Conservation (phyloP, 1,284 basidiomycete species). For the Somion occarium region DNA sequence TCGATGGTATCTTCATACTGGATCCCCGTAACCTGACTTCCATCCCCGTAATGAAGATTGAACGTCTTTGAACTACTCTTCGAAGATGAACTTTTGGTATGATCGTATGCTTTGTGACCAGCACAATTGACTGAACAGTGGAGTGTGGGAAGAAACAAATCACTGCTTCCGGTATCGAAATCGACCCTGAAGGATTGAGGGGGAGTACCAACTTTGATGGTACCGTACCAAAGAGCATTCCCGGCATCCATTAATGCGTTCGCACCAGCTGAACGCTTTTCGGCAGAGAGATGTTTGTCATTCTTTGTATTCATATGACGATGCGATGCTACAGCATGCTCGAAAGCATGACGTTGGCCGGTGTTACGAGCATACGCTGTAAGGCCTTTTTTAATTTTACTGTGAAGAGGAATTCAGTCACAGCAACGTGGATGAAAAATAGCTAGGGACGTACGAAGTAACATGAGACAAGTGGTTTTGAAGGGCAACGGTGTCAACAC, state of each 20-base stretch:
- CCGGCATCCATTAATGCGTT: conserved; percentile 13
- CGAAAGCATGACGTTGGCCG: conserved; percentile 13
- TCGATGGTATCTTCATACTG: conserved; percentile 32
- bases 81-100: conserved; percentile 28
- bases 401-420: conserved; percentile 6
- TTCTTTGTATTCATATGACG: neutral
- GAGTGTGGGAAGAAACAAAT: conserved; percentile 25
- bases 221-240: conserved; percentile 21
- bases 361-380: conserved; percentile 17
- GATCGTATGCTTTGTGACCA: conserved; percentile 31
- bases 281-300: neutral
- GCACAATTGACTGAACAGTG: conserved; percentile 25
- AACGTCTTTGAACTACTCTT: conserved; percentile 22
- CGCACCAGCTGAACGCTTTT: conserved; percentile 11
- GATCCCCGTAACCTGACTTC: conserved; percentile 25
- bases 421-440: neutral
- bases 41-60: conserved; percentile 29
- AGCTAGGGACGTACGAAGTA: conserved; percentile 10
- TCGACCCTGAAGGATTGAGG: conserved; percentile 11
- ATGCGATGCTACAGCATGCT: neutral
- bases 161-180: conserved; percentile 23
- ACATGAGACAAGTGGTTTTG: conserved; percentile 9
- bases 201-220: conserved; percentile 26
- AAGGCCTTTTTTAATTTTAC: conserved; percentile 16
- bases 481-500: conserved; percentile 10